These are phyloP conservation scores for Cyclotella atomus DNA, from an alignment of 108 stramenopile species.

Conservation along the genomic window DNA sequence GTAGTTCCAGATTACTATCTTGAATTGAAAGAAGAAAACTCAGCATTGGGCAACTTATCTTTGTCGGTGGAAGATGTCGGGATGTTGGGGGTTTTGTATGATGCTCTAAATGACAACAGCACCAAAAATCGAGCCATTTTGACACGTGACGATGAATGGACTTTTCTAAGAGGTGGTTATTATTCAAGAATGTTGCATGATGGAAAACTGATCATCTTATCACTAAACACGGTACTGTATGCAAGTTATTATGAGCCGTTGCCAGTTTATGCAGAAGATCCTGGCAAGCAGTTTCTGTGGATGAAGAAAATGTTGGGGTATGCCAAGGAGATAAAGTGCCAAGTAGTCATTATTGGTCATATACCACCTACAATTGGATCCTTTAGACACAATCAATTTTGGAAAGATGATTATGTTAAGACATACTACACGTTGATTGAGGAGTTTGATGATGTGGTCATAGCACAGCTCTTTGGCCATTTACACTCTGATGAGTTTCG, in stretches of 20 bases:
- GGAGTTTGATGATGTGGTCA: conserved; percentile 43
- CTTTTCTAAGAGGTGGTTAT: conserved; percentile 66
- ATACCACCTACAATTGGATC: conserved; percentile 70
- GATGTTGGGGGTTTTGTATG: conserved; percentile 40
- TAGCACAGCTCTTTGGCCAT: conserved; percentile 74
- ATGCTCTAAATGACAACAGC: conserved; percentile 14
- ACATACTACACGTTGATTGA: conserved; percentile 49
- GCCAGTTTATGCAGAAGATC: conserved; percentile 55
- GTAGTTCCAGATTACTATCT: conserved; percentile 75
- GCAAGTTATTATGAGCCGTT: conserved; percentile 45
- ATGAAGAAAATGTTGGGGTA: conserved; percentile 44
- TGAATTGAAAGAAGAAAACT: conserved; percentile 24
- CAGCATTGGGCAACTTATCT: conserved; percentile 13
- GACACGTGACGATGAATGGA: conserved; percentile 30
- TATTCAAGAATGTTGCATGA: conserved; percentile 53
- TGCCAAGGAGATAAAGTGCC: conserved; percentile 12
- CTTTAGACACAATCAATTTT: conserved; percentile 62
- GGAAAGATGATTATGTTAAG: conserved; percentile 59
- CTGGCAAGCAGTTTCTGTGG: conserved; percentile 71
- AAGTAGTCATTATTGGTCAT: conserved; percentile 63
- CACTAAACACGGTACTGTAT: conserved; percentile 71
- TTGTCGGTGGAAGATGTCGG: conserved; percentile 19
- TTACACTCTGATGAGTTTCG: conserved; percentile 81
- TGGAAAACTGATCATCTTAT: conserved; percentile 47
- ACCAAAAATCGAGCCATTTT: conserved; percentile 40